A percentile compares a stretch with the other conserved stretches of the same genome.
phyloP scores from a whole-genome alignment of 1,139 yeast species.

The Blastobotrys apis region DNA sequence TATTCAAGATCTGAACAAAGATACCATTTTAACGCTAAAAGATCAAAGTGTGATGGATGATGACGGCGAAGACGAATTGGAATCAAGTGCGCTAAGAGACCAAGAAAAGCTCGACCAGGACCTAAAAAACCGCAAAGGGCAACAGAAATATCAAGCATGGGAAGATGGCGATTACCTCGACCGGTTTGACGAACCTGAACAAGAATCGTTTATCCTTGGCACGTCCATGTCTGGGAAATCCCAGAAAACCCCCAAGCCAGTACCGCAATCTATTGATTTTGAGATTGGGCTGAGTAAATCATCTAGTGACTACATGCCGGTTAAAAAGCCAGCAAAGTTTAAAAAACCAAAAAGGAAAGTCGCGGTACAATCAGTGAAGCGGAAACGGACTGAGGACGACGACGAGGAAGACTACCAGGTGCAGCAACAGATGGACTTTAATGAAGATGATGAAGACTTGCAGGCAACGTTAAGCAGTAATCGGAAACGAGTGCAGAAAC shows the following conservation, averaged over 20 bases:
- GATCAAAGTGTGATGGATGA: constrained; percentile 54
- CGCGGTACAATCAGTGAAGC: constrained; percentile 25
- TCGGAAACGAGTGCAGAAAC: constrained; percentile 41
- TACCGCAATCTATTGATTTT: constrained; percentile 20
- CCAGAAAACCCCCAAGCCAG: not conserved
- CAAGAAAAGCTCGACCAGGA: constrained; percentile 9
- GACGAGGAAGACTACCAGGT: constrained; percentile 20
- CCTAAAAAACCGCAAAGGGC: constrained; percentile 18
- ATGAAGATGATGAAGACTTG: constrained; percentile 30
- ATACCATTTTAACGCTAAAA: constrained; percentile 59
- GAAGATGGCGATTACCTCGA: not conserved
- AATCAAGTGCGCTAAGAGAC: constrained; percentile 41
- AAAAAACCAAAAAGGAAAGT: constrained; percentile 43
- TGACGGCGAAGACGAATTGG: constrained; percentile 46
- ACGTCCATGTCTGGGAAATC: constrained; percentile 12
- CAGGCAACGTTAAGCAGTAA: constrained; percentile 41
- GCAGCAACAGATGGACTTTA: constrained; percentile 11
- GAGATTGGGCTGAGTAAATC: constrained; percentile 8
- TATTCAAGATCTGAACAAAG: constrained; percentile 40
- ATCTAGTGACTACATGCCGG: not conserved
- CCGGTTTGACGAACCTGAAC: constrained; percentile 19
- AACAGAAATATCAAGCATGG: constrained; percentile 24
- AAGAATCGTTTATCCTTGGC: constrained; percentile 27
- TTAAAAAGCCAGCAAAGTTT: constrained; percentile 42
- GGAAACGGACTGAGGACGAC: constrained; percentile 16